phyloP scores from a whole-genome alignment of 108 stramenopile genomes.

The Cyclotella distinguenda region DNA sequence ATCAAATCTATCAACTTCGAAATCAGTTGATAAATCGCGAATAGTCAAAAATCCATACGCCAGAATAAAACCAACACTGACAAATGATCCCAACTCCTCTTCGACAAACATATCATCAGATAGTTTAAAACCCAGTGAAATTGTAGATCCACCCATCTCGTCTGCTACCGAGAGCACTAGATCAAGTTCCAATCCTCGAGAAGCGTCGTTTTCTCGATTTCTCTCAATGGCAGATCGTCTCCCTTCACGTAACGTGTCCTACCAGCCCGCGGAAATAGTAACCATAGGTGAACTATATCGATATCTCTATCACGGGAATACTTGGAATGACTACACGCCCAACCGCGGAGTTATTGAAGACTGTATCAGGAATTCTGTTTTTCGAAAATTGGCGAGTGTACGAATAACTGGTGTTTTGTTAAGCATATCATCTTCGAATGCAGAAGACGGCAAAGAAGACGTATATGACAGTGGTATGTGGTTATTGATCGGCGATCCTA shows the following conservation, averaged over 20 bases:
- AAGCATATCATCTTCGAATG: constrained; percentile 24
- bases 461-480: constrained; percentile 28
- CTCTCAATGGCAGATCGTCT: constrained; percentile 44
- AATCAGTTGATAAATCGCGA: not conserved
- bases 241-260: constrained; percentile 49
- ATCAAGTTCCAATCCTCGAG: not conserved
- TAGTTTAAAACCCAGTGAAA: not conserved
- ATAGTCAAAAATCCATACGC: constrained; percentile 22
- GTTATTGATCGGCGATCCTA: constrained; percentile 41
- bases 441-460: constrained; percentile 8
- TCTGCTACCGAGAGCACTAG: not conserved
- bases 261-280: constrained; percentile 46
- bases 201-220: constrained; percentile 1
- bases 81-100: not conserved
- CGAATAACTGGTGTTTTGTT: constrained; percentile 45
- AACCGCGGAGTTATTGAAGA: not conserved
- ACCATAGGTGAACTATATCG: constrained; percentile 42
- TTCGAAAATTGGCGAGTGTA: constrained; percentile 26
- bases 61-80: not conserved
- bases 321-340: not conserved
- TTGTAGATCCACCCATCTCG: not conserved
- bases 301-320: constrained; percentile 32
- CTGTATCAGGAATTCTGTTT: not conserved
- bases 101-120: not conserved
- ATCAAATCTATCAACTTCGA: not conserved